Base-by-base conservation (phyloP, 2,329 filamentous ascomycete species). In the Pseudocercospora cruenta region DNA sequence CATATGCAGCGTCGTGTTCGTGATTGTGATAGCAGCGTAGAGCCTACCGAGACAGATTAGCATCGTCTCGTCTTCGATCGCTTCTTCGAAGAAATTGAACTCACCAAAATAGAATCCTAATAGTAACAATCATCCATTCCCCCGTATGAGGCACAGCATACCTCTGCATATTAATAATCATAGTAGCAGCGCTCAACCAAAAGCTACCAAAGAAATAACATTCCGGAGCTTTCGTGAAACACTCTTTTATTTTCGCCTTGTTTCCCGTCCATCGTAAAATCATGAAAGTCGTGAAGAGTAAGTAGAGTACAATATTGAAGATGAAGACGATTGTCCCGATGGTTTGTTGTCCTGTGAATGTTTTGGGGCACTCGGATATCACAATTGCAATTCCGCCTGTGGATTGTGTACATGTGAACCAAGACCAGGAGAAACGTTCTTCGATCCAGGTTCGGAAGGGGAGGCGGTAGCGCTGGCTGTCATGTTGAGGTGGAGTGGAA, bases 401-500 rank as follows among this genome's bases (percentile, higher is more conserved):
- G 57, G 88, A 90, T 90, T 93, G 93, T 1, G 89, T 89, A 33
- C 88, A 81, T 1, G 90, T 90, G 78, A 89, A 94, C 90, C 90
- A 92, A 39, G 67, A 69, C 67, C 69, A 71, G 63, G 61, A 61
- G 58, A 71, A 66, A 45, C 60, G 60, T 36, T 63, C 39, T 22
- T 4, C 57, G 10, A 70, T 58, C 70, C 70, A 71, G 60, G 63
- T 39, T 22, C 36, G 22, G 51, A 71, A 66, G 53, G 69, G 64
- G 2, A 66, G 64, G 39, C 63, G 63, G 51, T 66, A 53, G 60
- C 24, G 63, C 26, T 67, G 58, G 60, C 24, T 21, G 6, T 14
- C 47, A 51, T 51, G 2, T 51, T 8, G 47, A 22, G 19, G 47
- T 51, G 47, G 10, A 26, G 47, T 26, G 21, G 19, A 4, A 4